Percentiles rank a stretch among this genome's conserved stretches.
phyloP scores from a whole-genome alignment of 306 rosid species.

The Elaeagnus macrophylla region DNA sequence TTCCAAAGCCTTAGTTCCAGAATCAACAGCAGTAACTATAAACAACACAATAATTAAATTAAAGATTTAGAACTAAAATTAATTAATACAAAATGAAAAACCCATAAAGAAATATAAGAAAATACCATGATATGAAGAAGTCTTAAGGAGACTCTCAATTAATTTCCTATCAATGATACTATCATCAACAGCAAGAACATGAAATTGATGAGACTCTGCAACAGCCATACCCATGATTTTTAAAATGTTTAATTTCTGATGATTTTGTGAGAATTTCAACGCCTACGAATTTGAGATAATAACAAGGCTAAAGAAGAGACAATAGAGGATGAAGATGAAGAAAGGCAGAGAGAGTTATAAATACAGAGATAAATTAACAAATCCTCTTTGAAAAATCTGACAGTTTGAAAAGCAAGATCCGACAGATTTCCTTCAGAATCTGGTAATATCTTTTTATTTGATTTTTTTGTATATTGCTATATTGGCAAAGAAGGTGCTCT shows the following conservation, averaged over 20 bases:
- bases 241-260: no score
- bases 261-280: no score
- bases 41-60: not conserved
- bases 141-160: conserved; percentile 78
- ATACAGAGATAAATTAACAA: conserved; percentile 38
- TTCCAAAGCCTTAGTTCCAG: conserved; percentile 67
- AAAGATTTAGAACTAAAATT: not conserved
- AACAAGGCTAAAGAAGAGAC: no score
- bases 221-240: conserved; percentile 43
- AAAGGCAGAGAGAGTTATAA: conserved; percentile 31
- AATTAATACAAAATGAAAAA: not conserved
- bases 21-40: conserved; percentile 80
- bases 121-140: conserved; percentile 74
- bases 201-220: conserved; percentile 39
- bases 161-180: conserved; percentile 63
- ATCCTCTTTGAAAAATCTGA: conserved; percentile 48
- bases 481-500: conserved; percentile 39
- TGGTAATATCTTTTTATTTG: conserved; percentile 45
- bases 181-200: conserved; percentile 86
- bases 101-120: not conserved
- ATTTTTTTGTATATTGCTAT: conserved; percentile 40
- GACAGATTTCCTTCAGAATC: conserved; percentile 70
- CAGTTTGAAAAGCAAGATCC: conserved; percentile 74
- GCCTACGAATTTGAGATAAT: no score
- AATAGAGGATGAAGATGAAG: conserved; percentile 11